Percentiles rank a stretch among this genome's conserved stretches.
phyloP scores from a whole-genome alignment of 2,329 filamentous ascomycete genomes.

The Hypoxylon sp. region DNA sequence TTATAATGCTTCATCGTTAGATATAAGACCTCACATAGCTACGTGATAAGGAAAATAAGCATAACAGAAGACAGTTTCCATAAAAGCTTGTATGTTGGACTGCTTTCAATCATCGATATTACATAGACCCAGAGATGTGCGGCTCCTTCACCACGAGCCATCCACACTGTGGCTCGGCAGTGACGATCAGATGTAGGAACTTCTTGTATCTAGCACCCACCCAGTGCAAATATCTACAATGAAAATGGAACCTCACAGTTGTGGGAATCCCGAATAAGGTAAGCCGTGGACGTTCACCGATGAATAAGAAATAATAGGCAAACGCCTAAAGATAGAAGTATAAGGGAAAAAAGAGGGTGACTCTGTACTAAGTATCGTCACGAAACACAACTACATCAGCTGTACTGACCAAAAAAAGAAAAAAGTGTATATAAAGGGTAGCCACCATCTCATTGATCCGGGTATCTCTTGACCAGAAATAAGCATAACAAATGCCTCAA shows the following conservation, averaged over 20 bases:
- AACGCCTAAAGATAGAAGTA: conserved; percentile 3
- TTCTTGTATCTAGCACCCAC: too few species aligned
- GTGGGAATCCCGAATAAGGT: not conserved
- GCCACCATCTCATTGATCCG: not conserved
- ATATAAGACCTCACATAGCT: too few species aligned
- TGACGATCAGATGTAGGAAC: not conserved
- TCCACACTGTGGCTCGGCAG: not conserved
- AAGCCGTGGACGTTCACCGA: not conserved
- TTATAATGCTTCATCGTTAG: too few species aligned
- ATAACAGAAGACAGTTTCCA: too few species aligned
- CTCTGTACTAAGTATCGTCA: not conserved
- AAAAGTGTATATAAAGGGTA: not conserved
- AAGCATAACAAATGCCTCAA: not conserved
- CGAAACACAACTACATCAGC: not conserved
- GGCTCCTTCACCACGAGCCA: not conserved
- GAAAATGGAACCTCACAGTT: not conserved
- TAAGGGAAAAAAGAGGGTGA: too few species aligned
- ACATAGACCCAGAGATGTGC: not conserved
- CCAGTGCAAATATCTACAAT: conserved; percentile 5
- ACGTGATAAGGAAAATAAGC: too few species aligned
- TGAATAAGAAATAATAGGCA: not conserved
- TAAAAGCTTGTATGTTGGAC: too few species aligned
- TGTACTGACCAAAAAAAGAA: not conserved
- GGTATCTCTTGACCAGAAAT: not conserved
- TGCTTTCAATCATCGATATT: too few species aligned